phyloP scores from a whole-genome alignment of 805 yeast genomes.

The Blastobotrys mokoenaii region DNA sequence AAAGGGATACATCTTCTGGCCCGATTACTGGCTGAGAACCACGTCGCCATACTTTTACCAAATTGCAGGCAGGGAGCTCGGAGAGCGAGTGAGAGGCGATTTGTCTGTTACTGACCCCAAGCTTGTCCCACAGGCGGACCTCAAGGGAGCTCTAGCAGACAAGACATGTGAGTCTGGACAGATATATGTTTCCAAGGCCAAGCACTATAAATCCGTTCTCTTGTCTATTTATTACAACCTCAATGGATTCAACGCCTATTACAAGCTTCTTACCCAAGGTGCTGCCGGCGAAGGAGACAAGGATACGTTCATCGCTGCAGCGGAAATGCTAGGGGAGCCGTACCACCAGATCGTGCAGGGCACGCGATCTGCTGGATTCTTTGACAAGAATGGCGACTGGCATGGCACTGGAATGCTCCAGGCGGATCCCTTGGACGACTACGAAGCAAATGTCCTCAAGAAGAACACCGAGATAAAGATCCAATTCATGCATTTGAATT shows the following conservation, averaged over 20 bases:
- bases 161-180: conserved; percentile 67
- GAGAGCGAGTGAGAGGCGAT: conserved; percentile 31
- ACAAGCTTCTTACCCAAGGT: conserved; percentile 52
- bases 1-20: conserved; percentile 58
- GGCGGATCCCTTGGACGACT: conserved; percentile 57
- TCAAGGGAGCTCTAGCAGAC: conserved; percentile 61
- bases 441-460: conserved; percentile 16
- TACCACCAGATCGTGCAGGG: conserved; percentile 43
- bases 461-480: conserved; percentile 5
- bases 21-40: conserved; percentile 83
- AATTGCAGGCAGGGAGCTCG: conserved; percentile 51
- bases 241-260: conserved; percentile 52
- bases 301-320: conserved; percentile 68
- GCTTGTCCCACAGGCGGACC: conserved; percentile 45
- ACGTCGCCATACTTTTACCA: conserved; percentile 67
- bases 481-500: conserved; percentile 57
- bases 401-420: conserved; percentile 72
- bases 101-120: conserved; percentile 32
- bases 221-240: conserved; percentile 58
- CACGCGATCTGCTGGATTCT: conserved; percentile 32
- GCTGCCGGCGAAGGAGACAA: conserved; percentile 76
- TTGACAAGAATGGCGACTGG: conserved; percentile 32
- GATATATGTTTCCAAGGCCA: conserved; percentile 46
- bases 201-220: conserved; percentile 49
- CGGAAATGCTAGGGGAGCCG: conserved; percentile 50